Conservation (phyloP, 2,329 filamentous ascomycete genomes). For the Sporothrix luriei region DNA sequence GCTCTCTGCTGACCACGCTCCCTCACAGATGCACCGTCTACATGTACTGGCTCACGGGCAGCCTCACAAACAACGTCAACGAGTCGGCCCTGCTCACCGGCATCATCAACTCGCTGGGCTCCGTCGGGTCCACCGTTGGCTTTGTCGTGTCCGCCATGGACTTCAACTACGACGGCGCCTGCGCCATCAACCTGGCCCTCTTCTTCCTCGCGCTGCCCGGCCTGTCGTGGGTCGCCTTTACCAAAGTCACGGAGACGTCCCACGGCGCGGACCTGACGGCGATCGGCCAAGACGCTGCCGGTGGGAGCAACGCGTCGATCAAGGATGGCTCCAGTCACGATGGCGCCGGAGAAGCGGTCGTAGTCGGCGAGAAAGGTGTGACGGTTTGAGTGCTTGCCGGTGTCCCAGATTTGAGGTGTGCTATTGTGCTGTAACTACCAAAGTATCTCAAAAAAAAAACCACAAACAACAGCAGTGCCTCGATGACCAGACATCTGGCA, state of each 20-base stretch:
- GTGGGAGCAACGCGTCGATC: not conserved
- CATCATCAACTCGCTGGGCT: slow-evolving; percentile 27
- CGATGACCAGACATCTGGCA: no score
- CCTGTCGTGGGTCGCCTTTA: slow-evolving; percentile 25
- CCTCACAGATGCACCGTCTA: slow-evolving; percentile 27
- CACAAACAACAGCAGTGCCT: no score
- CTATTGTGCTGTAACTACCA: no score
- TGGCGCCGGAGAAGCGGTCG: no score
- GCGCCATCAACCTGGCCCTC: slow-evolving; percentile 30
- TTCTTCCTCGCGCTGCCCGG: slow-evolving; percentile 25
- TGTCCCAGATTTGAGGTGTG: no score
- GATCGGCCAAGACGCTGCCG: not conserved
- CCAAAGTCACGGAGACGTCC: slow-evolving; percentile 23
- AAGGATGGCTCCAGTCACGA: not conserved
- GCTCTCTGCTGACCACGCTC: not conserved
- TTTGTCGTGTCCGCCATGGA: slow-evolving; percentile 31
- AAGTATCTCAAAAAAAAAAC: no score
- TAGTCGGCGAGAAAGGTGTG: no score
- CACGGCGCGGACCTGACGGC: slow-evolving; percentile 20
- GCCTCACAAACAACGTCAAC: slow-evolving; percentile 33
- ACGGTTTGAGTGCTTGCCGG: no score
- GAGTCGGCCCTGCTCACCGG: slow-evolving; percentile 28
- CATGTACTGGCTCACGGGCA: slow-evolving; percentile 35
- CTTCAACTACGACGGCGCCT: slow-evolving; percentile 29
- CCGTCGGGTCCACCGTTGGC: slow-evolving; percentile 28